These are phyloP conservation scores for Blastobotrys robertii DNA, from an alignment of 805 yeast genomes.

Conservation along the genomic window DNA sequence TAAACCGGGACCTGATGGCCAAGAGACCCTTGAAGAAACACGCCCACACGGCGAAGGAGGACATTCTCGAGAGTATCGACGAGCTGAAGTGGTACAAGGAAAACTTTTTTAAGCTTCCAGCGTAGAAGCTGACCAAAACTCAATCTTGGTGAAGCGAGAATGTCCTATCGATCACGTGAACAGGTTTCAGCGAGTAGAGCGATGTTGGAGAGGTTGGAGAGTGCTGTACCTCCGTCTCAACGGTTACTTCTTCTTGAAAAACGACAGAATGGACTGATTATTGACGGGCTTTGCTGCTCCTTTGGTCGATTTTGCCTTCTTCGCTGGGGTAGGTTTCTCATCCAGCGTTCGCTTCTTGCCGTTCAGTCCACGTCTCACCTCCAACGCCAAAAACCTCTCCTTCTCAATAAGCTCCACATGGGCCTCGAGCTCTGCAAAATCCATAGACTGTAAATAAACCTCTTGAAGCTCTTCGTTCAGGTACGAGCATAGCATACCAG, in stretches of 20 bases:
- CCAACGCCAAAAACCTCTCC: constrained; percentile 13
- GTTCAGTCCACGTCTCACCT: constrained; percentile 7
- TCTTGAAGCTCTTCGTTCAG: constrained; percentile 7
- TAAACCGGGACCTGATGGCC: constrained; percentile 53
- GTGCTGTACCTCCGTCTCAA: no score
- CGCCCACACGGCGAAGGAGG: constrained; percentile 80
- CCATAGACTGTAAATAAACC: constrained; percentile 7
- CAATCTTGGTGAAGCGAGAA: no score
- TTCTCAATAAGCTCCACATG: constrained; percentile 12
- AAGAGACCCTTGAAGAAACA: constrained; percentile 53
- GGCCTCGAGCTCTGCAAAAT: constrained; percentile 18
- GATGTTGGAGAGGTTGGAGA: no score
- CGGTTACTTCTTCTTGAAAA: constrained; percentile 22
- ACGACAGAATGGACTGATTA: constrained; percentile 24
- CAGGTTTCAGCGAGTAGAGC: no score
- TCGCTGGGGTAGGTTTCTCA: constrained; percentile 7
- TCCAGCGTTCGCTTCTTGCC: constrained; percentile 3
- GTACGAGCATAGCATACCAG: constrained; percentile 10
- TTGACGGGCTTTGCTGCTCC: constrained; percentile 6
- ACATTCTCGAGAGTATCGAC: constrained; percentile 78
- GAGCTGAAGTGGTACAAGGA: constrained; percentile 73
- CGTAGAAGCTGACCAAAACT: no score
- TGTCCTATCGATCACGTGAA: no score
- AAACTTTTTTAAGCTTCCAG: constrained; percentile 37
- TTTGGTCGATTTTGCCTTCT: constrained; percentile 5